Evolutionary conservation across 179 eudicot species (phyloP).

Genomic region (Patellifolia procumbens): DNA sequence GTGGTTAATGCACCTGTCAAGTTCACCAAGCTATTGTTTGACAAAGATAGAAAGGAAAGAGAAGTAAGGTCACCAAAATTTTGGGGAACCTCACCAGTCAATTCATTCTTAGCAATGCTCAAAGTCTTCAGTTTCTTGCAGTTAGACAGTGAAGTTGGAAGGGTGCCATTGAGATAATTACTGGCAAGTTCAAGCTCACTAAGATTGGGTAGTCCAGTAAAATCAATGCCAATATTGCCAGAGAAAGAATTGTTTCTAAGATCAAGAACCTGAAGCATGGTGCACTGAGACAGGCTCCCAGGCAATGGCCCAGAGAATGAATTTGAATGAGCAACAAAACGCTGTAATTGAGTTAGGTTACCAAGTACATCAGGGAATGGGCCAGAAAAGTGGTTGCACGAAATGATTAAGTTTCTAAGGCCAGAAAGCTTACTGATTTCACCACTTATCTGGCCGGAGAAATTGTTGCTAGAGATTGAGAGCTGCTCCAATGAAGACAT

Average conservation of each 20-base stretch:
- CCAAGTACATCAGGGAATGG: constrained; percentile 70
- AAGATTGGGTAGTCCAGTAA: constrained; percentile 49
- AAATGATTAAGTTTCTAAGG: constrained; percentile 50
- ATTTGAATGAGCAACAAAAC: constrained; percentile 63
- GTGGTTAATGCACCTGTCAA: constrained; percentile 60
- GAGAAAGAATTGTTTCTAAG: constrained; percentile 78
- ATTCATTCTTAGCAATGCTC: constrained; percentile 68
- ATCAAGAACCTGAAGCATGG: constrained; percentile 63
- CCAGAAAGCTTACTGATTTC: constrained; percentile 73
- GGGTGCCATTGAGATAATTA: constrained; percentile 57
- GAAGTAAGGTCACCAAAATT: constrained; percentile 65
- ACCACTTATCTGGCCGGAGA: constrained; percentile 62
- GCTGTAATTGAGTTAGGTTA: constrained; percentile 53
- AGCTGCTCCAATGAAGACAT: constrained; percentile 63
- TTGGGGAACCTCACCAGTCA: constrained; percentile 67
- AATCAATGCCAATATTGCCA: constrained; percentile 60
- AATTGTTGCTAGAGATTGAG: constrained; percentile 57
- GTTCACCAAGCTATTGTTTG: constrained; percentile 68
- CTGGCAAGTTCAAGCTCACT: constrained; percentile 72
- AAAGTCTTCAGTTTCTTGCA: constrained; percentile 54
- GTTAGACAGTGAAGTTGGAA: constrained; percentile 68
- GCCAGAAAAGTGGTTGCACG: constrained; percentile 62
- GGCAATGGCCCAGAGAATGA: constrained; percentile 67
- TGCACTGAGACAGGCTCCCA: constrained; percentile 51
- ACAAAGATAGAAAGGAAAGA: constrained; percentile 65